Evolutionary conservation across 257 asterid genomes (phyloP), one percentile per base, ranked within the genome.

Genomic region (Salvia miltiorrhiza): DNA sequence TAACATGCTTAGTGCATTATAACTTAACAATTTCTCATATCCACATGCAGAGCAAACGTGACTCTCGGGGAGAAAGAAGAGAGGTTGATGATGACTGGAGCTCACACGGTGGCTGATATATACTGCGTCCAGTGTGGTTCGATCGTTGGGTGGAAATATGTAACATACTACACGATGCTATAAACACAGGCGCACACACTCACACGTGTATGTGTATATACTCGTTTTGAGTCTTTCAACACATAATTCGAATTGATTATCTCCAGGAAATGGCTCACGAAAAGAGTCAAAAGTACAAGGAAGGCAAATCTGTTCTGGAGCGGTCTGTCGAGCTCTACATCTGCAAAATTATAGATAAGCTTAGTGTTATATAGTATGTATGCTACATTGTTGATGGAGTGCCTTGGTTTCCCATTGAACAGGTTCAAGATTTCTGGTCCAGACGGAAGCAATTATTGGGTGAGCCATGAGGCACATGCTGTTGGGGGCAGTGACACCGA

Each of bases 281-380:
- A 45, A 83, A 85, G 88, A 68, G 70, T 63, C 96, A 89, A 68
- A 89, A 87, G 85, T 87, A 87, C 87, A 89, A 89, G 86, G 96
- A 89, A 79, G 95, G 96, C 10, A 89, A 87, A 85, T 87, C 94
- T 12, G 96, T 89, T 62, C 96, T 89, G 1, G 96, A 89, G 76
- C 87, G 92, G 96, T 89, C 33, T 62, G 95, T 82, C 20, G 11
- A 45, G 20, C 35, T 68, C 61, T 47, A 11, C 48, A n/a, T 26
- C 61, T 60, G 32, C 65, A 63, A 9, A 47, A 21, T 23, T 62
- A 62, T 1, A 4, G 16, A 4, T 7, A 4, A 16, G 7, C 13
- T 3, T 44, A 45, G 59, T 23, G 17, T 37, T 21, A 16, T n/a
- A n/a, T n/a, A n/a, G n/a, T n/a, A n/a, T n/a, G n/a, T n/a, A n/a